These are phyloP conservation scores for Panicum virgatum DNA, from an alignment of 202 grass and related monocot genomes.

Conservation along the genomic window DNA sequence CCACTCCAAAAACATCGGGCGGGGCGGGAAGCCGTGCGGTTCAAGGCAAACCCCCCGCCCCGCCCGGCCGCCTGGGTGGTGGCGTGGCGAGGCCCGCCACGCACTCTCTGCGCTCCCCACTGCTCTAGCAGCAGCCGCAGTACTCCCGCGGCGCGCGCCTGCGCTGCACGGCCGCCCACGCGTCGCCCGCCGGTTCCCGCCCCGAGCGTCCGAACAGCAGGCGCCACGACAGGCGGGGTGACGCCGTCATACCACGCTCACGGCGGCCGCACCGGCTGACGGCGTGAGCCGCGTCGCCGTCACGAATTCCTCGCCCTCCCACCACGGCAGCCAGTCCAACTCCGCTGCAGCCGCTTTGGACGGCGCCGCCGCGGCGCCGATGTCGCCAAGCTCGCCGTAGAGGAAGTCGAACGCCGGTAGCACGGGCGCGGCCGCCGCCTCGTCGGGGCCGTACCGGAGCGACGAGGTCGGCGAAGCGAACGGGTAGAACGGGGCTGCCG, in stretches of 20 bases:
- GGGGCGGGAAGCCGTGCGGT: constrained; percentile 34
- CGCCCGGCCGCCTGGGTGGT: too few relatives aligned
- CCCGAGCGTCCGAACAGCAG: not conserved
- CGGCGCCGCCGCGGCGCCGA: constrained; percentile 15
- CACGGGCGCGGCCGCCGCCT: not conserved
- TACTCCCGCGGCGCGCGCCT: not conserved
- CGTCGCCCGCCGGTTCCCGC: constrained; percentile 35
- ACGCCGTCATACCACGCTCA: constrained; percentile 54
- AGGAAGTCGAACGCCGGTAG: constrained; percentile 48
- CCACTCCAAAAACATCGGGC: not conserved
- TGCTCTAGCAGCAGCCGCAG: not conserved
- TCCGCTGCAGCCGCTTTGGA: constrained; percentile 44
- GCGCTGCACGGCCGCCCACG: constrained; percentile 4
- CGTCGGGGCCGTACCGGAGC: constrained; percentile 42
- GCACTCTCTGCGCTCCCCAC: too few relatives aligned
- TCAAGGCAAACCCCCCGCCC: constrained; percentile 23
- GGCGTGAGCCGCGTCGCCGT: constrained; percentile 46
- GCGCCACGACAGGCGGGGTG: not conserved
- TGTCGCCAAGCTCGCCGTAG: constrained; percentile 40
- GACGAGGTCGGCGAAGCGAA: constrained; percentile 65
- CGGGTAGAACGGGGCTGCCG: not conserved
- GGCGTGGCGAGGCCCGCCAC: constrained; percentile 5
- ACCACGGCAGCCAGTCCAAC: constrained; percentile 66
- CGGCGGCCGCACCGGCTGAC: constrained; percentile 40
- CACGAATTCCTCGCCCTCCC: constrained; percentile 66